Evolutionary conservation across 352 stramenopile genomes (phyloP).

Genomic region (Globisporangium rhizosaccharum): DNA sequence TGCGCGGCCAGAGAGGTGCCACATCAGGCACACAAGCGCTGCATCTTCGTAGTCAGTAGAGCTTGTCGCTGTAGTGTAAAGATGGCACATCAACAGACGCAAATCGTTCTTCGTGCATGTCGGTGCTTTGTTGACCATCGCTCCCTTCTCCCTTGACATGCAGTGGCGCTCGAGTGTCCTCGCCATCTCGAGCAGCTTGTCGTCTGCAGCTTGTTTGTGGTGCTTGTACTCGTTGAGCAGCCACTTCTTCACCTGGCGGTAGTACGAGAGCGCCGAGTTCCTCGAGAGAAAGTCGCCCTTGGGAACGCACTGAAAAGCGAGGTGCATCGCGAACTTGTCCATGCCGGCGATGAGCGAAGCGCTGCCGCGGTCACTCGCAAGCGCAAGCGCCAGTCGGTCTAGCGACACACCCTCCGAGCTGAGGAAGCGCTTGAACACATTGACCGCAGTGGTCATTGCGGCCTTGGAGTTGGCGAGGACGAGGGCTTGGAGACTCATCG

Average conservation of each 20-base stretch:
- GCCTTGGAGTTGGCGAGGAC: not conserved
- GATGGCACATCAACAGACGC: no score
- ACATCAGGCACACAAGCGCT: constrained; percentile 22
- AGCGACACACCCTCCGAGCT: not conserved
- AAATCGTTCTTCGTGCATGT: no score
- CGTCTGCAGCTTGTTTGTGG: not conserved
- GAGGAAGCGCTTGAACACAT: constrained; percentile 1
- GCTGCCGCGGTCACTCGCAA: not conserved
- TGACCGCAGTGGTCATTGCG: not conserved
- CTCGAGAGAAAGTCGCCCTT: no score
- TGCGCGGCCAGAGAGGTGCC: constrained; percentile 28
- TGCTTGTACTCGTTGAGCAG: not conserved
- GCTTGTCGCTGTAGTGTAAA: not conserved
- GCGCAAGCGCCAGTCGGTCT: not conserved
- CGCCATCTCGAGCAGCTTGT: not conserved
- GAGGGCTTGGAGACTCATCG: not conserved
- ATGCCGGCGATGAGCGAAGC: not conserved
- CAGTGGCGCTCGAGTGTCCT: constrained; percentile 1
- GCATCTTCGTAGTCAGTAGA: constrained; percentile 27
- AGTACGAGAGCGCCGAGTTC: no score
- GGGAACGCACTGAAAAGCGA: not conserved
- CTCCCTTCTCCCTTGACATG: constrained; percentile 20
- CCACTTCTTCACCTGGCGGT: not conserved
- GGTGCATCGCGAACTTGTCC: constrained; percentile 1
- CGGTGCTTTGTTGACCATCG: not conserved